Conservation (phyloP, 208 protist species). For the Blastocrithidia nonstop region DNA sequence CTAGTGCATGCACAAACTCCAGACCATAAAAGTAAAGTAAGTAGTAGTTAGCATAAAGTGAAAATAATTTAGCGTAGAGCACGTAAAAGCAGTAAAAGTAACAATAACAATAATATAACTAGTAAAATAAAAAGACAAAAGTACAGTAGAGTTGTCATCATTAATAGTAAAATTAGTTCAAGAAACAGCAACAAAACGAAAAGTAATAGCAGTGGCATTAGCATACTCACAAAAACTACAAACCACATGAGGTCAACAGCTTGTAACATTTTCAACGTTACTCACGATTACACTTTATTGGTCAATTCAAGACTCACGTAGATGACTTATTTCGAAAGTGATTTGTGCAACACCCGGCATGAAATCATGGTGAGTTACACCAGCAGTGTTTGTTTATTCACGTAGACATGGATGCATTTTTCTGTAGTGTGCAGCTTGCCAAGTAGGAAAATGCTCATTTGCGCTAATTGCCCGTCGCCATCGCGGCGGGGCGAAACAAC, state of each 20-base stretch:
- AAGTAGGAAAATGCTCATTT: slow-evolving; percentile 72
- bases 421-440: slow-evolving; percentile 80
- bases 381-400: slow-evolving; percentile 64
- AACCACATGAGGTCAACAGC: slow-evolving; percentile 50
- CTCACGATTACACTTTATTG: slow-evolving; percentile 89
- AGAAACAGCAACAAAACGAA: background rate
- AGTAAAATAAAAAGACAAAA: too few species aligned
- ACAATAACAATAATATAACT: too few species aligned
- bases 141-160: too few species aligned
- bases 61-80: too few species aligned
- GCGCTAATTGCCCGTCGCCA: slow-evolving; percentile 54
- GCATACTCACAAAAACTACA: background rate
- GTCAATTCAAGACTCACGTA: slow-evolving; percentile 77
- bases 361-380: slow-evolving; percentile 42
- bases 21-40: too few species aligned
- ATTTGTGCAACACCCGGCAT: slow-evolving; percentile 48
- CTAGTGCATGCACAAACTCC: too few species aligned
- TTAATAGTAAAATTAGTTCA: background rate
- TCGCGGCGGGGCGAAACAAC: slow-evolving; percentile 71
- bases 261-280: slow-evolving; percentile 77
- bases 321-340: slow-evolving; percentile 40
- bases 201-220: background rate
- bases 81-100: too few species aligned
- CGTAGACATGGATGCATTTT: slow-evolving; percentile 93
- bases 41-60: too few species aligned